phyloP scores from a whole-genome alignment of 179 eudicot genomes.

The Heliamphora pulchella region DNA sequence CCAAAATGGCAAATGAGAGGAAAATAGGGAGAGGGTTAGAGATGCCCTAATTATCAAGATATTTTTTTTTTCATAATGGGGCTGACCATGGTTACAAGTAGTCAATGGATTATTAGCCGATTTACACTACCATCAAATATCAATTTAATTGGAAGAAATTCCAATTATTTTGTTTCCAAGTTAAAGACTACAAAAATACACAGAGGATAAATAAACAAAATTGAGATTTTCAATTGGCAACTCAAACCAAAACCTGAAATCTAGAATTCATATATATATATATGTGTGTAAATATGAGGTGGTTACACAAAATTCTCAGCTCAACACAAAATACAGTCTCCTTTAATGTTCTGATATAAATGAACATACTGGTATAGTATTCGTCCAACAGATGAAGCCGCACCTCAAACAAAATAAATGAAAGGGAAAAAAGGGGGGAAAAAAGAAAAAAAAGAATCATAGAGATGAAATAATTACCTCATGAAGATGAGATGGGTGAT shows the following conservation, averaged over 20 bases:
- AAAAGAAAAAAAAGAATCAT: background rate
- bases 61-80: no score
- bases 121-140: no score
- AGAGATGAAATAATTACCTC: constrained; percentile 10
- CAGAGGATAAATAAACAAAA: background rate
- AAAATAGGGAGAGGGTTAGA: no score
- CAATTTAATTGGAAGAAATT: no score
- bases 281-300: background rate
- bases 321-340: constrained; percentile 15
- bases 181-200: background rate
- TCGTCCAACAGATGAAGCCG: constrained; percentile 7
- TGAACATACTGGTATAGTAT: constrained; percentile 5
- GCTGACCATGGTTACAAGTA: no score
- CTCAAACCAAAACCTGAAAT: constrained; percentile 9
- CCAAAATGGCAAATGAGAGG: no score
- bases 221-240: constrained; percentile 1
- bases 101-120: no score
- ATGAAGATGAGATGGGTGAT: constrained; percentile 9
- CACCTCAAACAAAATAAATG: constrained; percentile 7
- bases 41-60: no score
- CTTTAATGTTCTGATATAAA: background rate
- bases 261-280: background rate
- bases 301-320: background rate
- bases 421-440: background rate
- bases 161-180: background rate